Evolutionary conservation across 306 rosid species (phyloP).

Genomic region (Sicyos edulis): DNA sequence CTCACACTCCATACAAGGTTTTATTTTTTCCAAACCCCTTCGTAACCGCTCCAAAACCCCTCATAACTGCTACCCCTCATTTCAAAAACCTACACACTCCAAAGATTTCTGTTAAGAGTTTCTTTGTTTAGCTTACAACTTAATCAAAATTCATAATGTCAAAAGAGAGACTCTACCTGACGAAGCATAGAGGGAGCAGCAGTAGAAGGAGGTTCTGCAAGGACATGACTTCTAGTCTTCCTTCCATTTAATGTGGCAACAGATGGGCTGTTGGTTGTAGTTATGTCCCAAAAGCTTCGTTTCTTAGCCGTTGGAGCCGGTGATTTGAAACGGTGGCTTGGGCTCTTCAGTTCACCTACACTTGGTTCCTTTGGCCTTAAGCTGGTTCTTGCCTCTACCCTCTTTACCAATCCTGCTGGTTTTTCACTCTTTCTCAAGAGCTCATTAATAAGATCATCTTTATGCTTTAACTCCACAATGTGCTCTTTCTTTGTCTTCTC

Average conservation of each 20-base stretch:
- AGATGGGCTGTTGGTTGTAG: slow-evolving; percentile 76
- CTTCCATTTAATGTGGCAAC: slow-evolving; percentile 64
- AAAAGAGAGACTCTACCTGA: slow-evolving; percentile 47
- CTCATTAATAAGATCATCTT: slow-evolving; percentile 61
- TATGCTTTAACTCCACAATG: slow-evolving; percentile 53
- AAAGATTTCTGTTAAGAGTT: no score
- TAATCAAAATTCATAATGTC: background rate
- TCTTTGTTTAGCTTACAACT: background rate
- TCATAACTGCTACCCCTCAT: no score
- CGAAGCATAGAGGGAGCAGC: slow-evolving; percentile 90
- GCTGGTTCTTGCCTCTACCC: slow-evolving; percentile 49
- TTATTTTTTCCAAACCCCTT: no score
- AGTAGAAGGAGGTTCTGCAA: slow-evolving; percentile 48
- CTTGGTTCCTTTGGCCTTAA: slow-evolving; percentile 51
- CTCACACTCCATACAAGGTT: no score
- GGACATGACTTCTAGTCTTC: slow-evolving; percentile 79
- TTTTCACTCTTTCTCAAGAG: slow-evolving; percentile 47
- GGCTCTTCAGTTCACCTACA: slow-evolving; percentile 65
- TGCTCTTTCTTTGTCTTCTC: slow-evolving; percentile 75
- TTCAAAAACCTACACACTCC: no score
- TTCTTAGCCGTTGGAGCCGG: slow-evolving; percentile 75
- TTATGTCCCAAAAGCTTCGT: slow-evolving; percentile 95
- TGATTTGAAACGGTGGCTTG: slow-evolving; percentile 67
- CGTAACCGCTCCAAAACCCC: no score
- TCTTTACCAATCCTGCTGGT: slow-evolving; percentile 32